Conservation (phyloP, 2,329 filamentous ascomycete genomes). For the Pyricularia grisea region DNA sequence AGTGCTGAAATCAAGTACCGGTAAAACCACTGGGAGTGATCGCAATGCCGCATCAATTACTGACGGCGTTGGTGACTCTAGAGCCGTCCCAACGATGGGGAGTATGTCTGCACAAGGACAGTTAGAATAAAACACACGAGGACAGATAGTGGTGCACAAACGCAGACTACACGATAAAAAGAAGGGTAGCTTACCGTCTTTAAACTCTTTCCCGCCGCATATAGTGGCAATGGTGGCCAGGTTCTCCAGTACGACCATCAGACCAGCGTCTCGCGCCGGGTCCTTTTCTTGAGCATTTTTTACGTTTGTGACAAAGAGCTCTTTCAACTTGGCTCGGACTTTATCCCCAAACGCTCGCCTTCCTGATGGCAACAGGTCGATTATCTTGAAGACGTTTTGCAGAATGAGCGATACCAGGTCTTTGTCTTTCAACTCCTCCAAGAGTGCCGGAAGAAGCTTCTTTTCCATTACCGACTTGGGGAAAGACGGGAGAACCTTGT, state of each 20-base stretch:
- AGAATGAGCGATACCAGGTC: slow-evolving; percentile 78
- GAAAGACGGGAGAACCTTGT: slow-evolving; percentile 82
- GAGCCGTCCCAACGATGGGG: slow-evolving; percentile 71
- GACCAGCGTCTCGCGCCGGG: slow-evolving; percentile 71
- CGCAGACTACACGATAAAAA: neutral
- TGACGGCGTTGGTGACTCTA: slow-evolving; percentile 83
- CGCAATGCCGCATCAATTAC: slow-evolving; percentile 79
- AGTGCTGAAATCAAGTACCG: slow-evolving; percentile 87
- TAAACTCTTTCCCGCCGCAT: slow-evolving; percentile 85
- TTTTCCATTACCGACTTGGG: slow-evolving; percentile 90
- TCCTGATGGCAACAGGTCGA: slow-evolving; percentile 67
- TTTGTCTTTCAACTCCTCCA: slow-evolving; percentile 90
- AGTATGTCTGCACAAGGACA: slow-evolving; percentile 61
- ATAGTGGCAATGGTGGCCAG: slow-evolving; percentile 68
- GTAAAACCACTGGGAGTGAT: slow-evolving; percentile 69
- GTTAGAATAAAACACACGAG: neutral
- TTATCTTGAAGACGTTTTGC: slow-evolving; percentile 86
- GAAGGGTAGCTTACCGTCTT: slow-evolving; percentile 56
- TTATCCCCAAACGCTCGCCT: slow-evolving; percentile 74
- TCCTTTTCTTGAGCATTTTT: slow-evolving; percentile 64
- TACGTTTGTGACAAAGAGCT: slow-evolving; percentile 62
- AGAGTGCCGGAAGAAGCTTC: slow-evolving; percentile 78
- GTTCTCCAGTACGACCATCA: slow-evolving; percentile 87
- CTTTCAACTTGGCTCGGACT: slow-evolving; percentile 75
- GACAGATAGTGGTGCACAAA: neutral